Evolutionary conservation across 2,329 filamentous ascomycete species (phyloP).

Genomic region (Talaromyces rugulosus): DNA sequence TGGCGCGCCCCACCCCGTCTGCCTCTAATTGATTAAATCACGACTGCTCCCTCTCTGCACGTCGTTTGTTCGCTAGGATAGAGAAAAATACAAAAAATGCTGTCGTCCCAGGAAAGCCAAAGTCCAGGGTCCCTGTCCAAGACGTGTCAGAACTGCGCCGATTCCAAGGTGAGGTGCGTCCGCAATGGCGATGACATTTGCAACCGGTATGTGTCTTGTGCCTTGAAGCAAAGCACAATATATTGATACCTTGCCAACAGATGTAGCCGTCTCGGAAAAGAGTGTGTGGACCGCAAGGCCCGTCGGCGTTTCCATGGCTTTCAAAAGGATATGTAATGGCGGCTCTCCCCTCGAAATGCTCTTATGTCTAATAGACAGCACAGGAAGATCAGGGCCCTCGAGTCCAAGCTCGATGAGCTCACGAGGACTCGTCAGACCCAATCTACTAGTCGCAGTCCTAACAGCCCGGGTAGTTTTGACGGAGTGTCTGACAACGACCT

Average conservation of each 20-base stretch:
- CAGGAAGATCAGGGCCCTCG: constrained; percentile 4
- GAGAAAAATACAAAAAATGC: not conserved
- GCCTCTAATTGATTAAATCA: not conserved
- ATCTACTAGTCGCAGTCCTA: constrained; percentile 6
- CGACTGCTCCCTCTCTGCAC: not conserved
- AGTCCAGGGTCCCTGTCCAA: not conserved
- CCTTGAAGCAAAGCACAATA: not conserved
- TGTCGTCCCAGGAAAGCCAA: not conserved
- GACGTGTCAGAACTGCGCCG: constrained; percentile 19
- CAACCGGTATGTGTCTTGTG: constrained; percentile 13
- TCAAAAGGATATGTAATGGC: constrained; percentile 30
- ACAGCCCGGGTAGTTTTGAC: not conserved
- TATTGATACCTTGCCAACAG: constrained; percentile 14
- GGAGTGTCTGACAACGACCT: not conserved
- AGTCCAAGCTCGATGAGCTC: constrained; percentile 6
- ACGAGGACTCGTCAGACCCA: not conserved
- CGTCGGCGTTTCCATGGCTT: constrained; percentile 31
- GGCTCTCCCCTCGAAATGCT: constrained; percentile 3
- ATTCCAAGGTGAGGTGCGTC: constrained; percentile 21
- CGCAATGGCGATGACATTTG: constrained; percentile 14
- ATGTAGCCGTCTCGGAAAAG: constrained; percentile 32
- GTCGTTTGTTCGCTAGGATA: too few species aligned
- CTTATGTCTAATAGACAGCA: not conserved
- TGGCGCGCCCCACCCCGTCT: not conserved
- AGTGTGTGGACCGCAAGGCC: constrained; percentile 32